Evolutionary conservation across 1,284 basidiomycete genomes (phyloP).

Genomic region (Waitea zeae): DNA sequence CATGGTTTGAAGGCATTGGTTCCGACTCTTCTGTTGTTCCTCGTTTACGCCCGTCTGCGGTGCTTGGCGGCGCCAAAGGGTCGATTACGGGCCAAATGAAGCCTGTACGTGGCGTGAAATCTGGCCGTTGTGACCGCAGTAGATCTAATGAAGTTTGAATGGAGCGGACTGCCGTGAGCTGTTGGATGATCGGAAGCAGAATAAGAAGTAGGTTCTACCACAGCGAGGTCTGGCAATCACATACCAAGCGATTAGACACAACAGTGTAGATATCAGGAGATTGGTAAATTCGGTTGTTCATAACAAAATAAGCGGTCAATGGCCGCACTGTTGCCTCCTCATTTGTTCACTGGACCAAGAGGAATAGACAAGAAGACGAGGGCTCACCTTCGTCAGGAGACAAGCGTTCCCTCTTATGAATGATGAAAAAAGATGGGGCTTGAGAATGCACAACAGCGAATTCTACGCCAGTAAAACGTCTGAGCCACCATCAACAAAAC

Average conservation of each 20-base stretch:
- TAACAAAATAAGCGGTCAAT: conserved; percentile 67
- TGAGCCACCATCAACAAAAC: conserved; percentile 13
- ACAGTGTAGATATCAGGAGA: conserved; percentile 70
- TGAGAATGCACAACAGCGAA: conserved; percentile 66
- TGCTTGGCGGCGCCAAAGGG: no score
- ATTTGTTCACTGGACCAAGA: background rate
- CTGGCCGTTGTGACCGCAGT: conserved; percentile 50
- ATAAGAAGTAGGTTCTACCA: conserved; percentile 5
- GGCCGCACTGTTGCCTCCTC: conserved; percentile 34
- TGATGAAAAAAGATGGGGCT: conserved; percentile 66
- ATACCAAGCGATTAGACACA: conserved; percentile 64
- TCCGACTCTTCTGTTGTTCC: conserved; percentile 7
- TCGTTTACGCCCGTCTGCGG: conserved; percentile 5
- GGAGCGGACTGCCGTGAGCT: conserved; percentile 58
- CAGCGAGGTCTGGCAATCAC: conserved; percentile 10
- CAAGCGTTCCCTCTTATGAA: conserved; percentile 69
- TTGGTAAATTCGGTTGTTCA: conserved; percentile 76
- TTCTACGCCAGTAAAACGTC: conserved; percentile 70
- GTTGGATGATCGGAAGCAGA: conserved; percentile 1
- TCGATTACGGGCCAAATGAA: conserved; percentile 68
- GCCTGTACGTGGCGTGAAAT: conserved; percentile 63
- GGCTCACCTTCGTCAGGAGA: conserved; percentile 62
- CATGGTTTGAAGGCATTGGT: background rate
- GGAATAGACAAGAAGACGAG: conserved; percentile 2
- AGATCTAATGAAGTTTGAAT: conserved; percentile 58